Evolutionary conservation across 371 early-diverging fungal species (phyloP), one percentile per base, ranked within the genome.

Genomic region (Ordospora colligata): DNA sequence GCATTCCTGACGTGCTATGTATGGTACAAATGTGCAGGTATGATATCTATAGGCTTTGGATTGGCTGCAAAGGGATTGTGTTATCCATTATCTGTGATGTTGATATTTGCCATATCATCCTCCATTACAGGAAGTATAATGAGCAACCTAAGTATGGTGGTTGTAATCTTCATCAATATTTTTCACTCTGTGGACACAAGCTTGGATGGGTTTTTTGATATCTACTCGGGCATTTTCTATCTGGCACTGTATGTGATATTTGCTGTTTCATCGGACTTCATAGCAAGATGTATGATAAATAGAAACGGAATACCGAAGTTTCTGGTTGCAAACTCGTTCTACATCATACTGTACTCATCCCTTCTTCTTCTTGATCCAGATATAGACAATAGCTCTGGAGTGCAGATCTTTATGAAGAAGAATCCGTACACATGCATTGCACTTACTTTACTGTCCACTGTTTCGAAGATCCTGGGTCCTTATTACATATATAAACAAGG

Each of bases 41-140:
- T 58, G 58, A 58, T 17, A 14, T 58, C 58, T 19, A 2, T 58
- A 5, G 25, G 40, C 1, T 37, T 40, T n/a, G 58, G 17, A 2
- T 37, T 58, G 58, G 58, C 58, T 37, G 19, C 58, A 37, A 58
- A 40, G 58, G 58, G 58, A 7, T 12, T 37, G 17, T 58, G 58
- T 25, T 58, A 58, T 58, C 58, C 58, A 58, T 37, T 58, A 7
- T 58, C 58, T 37, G 58, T 58, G 25, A 19, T 58, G 37, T 25
- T 58, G 11, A 58, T 58, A 25, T 58, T 58, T 37, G 40, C 40
- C 37, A 11, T 58, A 5, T 58, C 58, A 2, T 14, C 37, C n/a
- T 12, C 25, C 2, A n/a, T 40, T 11, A 58, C 12, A 7, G 58
- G 40, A 14, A 58, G 40, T 6, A 58, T 58, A 4, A 14, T 58